Conservation (phyloP, 805 yeast genomes). For the Candida michaelii region DNA sequence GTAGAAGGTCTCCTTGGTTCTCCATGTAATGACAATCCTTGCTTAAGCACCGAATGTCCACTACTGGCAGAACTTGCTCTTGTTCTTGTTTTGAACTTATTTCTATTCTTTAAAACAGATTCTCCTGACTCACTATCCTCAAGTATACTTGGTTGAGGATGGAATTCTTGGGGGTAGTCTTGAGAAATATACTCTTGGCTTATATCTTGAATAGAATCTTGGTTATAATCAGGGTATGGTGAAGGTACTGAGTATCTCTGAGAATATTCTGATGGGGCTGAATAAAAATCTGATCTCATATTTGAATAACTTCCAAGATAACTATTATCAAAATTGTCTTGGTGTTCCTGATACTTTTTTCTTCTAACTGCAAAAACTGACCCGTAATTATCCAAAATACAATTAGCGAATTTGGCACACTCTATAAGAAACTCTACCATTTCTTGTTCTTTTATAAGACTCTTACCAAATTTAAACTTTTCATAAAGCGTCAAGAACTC, state of each 20-base stretch:
- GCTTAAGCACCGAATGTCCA: constrained; percentile 17
- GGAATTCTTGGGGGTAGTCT: too few relatives aligned
- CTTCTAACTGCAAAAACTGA: constrained; percentile 13
- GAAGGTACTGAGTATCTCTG: neutral
- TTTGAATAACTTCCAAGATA: constrained; percentile 2
- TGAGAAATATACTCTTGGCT: too few relatives aligned
- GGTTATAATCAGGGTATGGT: neutral
- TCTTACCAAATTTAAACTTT: constrained; percentile 62
- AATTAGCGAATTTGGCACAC: constrained; percentile 19
- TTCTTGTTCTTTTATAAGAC: constrained; percentile 55
- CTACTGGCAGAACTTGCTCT: constrained; percentile 10
- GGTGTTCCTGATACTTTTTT: constrained; percentile 6
- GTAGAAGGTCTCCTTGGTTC: constrained; percentile 5
- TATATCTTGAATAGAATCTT: neutral
- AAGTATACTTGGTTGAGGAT: neutral
- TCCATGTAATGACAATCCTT: constrained; percentile 15
- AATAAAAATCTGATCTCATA: constrained; percentile 5
- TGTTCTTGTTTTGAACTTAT: neutral
- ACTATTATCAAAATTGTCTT: neutral
- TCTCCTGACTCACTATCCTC: constrained; percentile 1
- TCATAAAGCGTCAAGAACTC: constrained; percentile 58
- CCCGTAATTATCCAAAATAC: constrained; percentile 19
- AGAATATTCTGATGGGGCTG: constrained; percentile 2
- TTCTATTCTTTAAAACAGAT: constrained; percentile 1
- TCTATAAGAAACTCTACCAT: constrained; percentile 57